A percentile compares a stretch with the other conserved stretches of the same genome.
These are phyloP conservation scores for Mangifera indica DNA, from an alignment of 345 rosid species.

Conservation along the genomic window DNA sequence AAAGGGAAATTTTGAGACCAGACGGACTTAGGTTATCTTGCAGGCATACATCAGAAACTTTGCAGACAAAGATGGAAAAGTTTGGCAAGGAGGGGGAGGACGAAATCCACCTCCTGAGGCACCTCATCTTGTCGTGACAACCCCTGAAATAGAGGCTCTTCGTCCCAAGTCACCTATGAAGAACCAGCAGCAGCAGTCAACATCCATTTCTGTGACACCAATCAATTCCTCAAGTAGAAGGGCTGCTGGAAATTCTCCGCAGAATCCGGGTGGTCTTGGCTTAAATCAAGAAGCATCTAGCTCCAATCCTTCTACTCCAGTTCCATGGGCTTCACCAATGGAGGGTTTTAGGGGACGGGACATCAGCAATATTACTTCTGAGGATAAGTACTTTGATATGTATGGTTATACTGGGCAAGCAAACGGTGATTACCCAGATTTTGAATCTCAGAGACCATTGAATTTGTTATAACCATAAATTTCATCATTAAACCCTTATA, in stretches of 20 bases:
- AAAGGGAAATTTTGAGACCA: background rate
- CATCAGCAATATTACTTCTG: conserved; percentile 34
- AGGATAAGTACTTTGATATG: conserved; percentile 53
- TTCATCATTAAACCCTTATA: background rate
- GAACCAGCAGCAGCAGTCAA: conserved; percentile 75
- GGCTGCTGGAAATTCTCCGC: conserved; percentile 68
- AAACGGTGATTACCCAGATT: conserved; percentile 43
- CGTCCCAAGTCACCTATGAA: conserved; percentile 97
- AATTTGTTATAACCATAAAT: conserved; percentile 41
- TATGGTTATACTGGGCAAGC: conserved; percentile 47
- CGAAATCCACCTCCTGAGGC: conserved; percentile 96
- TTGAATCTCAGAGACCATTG: conserved; percentile 48
- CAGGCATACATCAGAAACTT: conserved; percentile 77
- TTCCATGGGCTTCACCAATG: conserved; percentile 57
- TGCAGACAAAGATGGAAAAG: conserved; percentile 89
- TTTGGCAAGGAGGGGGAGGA: conserved; percentile 99
- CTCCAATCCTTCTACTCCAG: conserved; percentile 61
- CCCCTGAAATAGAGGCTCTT: conserved; percentile 82
- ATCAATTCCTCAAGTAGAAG: conserved; percentile 64
- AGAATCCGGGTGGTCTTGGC: conserved; percentile 47
- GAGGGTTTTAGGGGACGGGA: conserved; percentile 69
- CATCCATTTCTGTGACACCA: conserved; percentile 60
- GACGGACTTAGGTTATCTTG: conserved; percentile 13
- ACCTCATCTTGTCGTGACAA: conserved; percentile 79
- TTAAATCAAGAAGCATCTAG: conserved; percentile 64